Evolutionary conservation across 2,329 filamentous ascomycete genomes (phyloP).

Genomic region (Verticillium isaacii): DNA sequence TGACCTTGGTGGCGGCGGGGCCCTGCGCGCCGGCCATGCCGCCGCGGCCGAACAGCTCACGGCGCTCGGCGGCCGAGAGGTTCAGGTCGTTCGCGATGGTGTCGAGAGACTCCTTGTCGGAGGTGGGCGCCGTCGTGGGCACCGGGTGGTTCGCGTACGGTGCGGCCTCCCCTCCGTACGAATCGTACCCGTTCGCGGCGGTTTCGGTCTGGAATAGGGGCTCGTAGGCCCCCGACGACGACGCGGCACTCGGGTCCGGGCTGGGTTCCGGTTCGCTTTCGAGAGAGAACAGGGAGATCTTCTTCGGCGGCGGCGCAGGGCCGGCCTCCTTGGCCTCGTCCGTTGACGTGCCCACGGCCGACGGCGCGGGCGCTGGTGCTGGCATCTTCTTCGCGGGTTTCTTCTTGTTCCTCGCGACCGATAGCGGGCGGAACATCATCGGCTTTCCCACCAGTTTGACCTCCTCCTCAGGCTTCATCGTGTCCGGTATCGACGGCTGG

Average conservation of each 20-base stretch:
- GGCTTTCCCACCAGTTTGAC: conserved; percentile 72
- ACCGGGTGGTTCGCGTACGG: conserved; percentile 23
- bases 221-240: conserved; percentile 36
- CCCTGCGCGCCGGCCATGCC: conserved; percentile 30
- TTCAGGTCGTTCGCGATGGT: conserved; percentile 73
- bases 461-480: conserved; percentile 56
- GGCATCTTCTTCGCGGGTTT: conserved; percentile 47
- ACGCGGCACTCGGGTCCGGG: conserved; percentile 11
- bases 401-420: conserved; percentile 69
- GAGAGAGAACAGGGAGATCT: conserved; percentile 67
- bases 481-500: conserved; percentile 46
- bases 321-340: conserved; percentile 8
- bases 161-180: conserved; percentile 20
- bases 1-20: conserved; percentile 49
- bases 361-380: conserved; percentile 7
- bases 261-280: conserved; percentile 32
- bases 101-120: conserved; percentile 56
- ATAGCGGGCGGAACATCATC: conserved; percentile 84
- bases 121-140: conserved; percentile 20
- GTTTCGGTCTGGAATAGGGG: conserved; percentile 40
- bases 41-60: conserved; percentile 79
- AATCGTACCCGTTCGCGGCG: conserved; percentile 20
- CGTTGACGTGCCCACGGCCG: conserved; percentile 10
- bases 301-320: conserved; percentile 34
- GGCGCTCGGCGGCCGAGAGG: conserved; percentile 68